phyloP scores from a whole-genome alignment of 2,329 filamentous ascomycete genomes.

The Sporothrix dimorphospora region DNA sequence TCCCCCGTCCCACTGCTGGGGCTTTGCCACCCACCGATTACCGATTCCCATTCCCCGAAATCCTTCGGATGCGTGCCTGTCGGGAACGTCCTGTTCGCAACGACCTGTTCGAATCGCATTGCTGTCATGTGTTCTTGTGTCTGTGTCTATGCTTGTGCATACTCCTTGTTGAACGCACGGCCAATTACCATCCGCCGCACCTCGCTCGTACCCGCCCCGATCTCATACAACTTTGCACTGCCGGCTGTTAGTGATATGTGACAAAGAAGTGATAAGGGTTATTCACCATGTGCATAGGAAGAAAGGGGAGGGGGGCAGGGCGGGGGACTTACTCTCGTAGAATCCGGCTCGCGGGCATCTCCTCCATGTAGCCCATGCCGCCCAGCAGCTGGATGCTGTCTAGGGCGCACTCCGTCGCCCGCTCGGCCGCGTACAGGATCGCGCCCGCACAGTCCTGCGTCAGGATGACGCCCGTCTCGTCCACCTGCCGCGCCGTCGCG shows the following conservation, averaged over 20 bases:
- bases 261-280: not conserved
- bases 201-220: conserved; percentile 94
- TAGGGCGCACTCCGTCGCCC: conserved; percentile 82
- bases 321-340: conserved; percentile 64
- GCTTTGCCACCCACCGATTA: not conserved
- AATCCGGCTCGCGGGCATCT: conserved; percentile 86
- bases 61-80: not conserved
- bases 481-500: conserved; percentile 75
- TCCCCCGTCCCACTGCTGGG: not conserved
- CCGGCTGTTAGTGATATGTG: conserved; percentile 38
- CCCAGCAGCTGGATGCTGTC: conserved; percentile 92
- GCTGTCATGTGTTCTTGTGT: not conserved
- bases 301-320: not conserved
- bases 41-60: not conserved
- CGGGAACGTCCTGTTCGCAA: no score
- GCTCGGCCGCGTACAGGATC: conserved; percentile 89
- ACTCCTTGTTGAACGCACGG: conserved; percentile 87
- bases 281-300: not conserved
- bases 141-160: conserved; percentile 45
- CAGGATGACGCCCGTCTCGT: conserved; percentile 71
- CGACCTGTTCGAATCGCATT: no score
- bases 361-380: conserved; percentile 94
- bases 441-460: conserved; percentile 95
- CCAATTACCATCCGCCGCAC: conserved; percentile 94
- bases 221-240: conserved; percentile 83